Evolutionary conservation across 2,329 filamentous ascomycete genomes (phyloP), one percentile per base, ranked within the genome.

Genomic region (Calonectria fujianensis): DNA sequence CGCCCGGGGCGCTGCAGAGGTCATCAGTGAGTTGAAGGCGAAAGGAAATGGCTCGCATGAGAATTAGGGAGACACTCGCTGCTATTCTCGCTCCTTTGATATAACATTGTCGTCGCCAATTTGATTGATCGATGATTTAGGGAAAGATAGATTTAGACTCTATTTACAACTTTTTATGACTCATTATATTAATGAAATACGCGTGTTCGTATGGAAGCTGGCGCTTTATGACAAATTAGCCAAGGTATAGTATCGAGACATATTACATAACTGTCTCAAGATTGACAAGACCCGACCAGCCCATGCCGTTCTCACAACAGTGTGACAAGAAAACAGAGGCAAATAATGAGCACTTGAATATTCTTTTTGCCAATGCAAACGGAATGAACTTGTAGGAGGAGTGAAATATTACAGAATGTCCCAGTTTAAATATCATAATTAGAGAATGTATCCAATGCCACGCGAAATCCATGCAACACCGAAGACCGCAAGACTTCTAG

Each of bases 1-100:
- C 16, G 51, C 70, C 50, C 72, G 76, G 50, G 78, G 75, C 35
- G 78, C 72, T 24, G 10, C 69, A 9, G 78, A 80, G 54, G 75
- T 78, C 35, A 66, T 79, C 64, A 39, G 59, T 13, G 79, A 64
- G 31, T 63, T 75, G 2, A 64, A 24, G 16, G 32, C 13, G 6
- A 29, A 41, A 20, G 24, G 8, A 5, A 13, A 48, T 48, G 4
- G 10, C n/a, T 48, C 45, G 13, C 24, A 2, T 48, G 41, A 48
- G n/a, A 24, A 48, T 24, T 24, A 48, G 20, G 4, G 2, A 24
- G 45, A 11, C 45, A 7, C 18, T n/a, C 24, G 45, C 5, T 13
- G 45, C 45, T 13, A 24, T 24, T 13, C 8, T 24, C 1, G n/a
- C 9, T 48, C 45, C n/a, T 24, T 8, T 24, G 20, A 24, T 24